Percentiles rank a stretch among this genome's conserved stretches.
Evolutionary conservation across 768 basidiomycete species (phyloP).

Genomic region (Lactifluus pinguis): DNA sequence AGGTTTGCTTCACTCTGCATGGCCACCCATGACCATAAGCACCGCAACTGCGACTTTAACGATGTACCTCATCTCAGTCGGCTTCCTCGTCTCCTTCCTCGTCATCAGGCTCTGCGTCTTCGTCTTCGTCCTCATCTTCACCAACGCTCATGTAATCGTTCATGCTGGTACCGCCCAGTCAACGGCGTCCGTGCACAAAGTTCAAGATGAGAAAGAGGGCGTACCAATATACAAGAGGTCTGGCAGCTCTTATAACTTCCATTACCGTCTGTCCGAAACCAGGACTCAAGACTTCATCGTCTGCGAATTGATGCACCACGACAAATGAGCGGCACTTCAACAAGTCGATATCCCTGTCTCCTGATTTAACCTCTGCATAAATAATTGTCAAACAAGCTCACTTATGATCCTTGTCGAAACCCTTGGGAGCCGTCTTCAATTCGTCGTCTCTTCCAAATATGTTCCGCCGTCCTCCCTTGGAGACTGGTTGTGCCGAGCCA

Average conservation of each 20-base stretch:
- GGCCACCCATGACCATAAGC: neutral
- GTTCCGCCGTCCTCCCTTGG: constrained; percentile 55
- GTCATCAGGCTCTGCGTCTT: neutral
- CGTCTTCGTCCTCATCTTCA: constrained; percentile 5
- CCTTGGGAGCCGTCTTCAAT: constrained; percentile 87
- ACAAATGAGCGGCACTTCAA: constrained; percentile 75
- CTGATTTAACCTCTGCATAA: neutral
- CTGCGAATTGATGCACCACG: constrained; percentile 43
- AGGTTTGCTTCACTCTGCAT: too few species aligned
- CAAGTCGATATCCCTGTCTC: constrained; percentile 76
- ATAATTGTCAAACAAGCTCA: constrained; percentile 24
- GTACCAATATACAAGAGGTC: constrained; percentile 33
- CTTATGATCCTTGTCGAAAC: constrained; percentile 75
- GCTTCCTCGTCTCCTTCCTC: constrained; percentile 3
- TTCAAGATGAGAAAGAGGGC: neutral
- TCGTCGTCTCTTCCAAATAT: constrained; percentile 86
- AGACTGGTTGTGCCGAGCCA: constrained; percentile 54
- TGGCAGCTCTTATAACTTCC: constrained; percentile 29
- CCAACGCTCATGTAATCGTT: constrained; percentile 19
- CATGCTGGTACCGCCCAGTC: constrained; percentile 5
- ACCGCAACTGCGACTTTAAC: neutral
- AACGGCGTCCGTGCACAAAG: neutral
- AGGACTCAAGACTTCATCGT: constrained; percentile 33
- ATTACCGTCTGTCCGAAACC: constrained; percentile 33
- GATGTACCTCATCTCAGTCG: neutral